Base-by-base conservation (phyloP, 73 alveolate species). In the Paramecium sonneborni region DNA sequence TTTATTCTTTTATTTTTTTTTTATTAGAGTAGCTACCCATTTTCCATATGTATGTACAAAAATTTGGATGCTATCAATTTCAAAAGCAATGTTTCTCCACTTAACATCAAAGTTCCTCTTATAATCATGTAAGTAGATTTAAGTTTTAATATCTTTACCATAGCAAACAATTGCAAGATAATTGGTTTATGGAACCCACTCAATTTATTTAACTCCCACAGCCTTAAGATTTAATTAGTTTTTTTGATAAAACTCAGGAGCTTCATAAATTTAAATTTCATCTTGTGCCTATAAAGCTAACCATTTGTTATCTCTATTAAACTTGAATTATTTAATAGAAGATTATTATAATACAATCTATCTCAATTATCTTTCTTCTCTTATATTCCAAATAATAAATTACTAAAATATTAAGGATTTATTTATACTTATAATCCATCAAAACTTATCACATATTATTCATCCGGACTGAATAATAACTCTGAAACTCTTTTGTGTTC, bases 1-100 rank as follows among this genome's bases (percentile, higher is more conserved):
- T 24, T 39, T 79, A 46, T 79, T 44, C 43, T 79, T 79, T 26
- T 38, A 41, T 15, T 44, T 79, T 14, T 44, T 79, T 79, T 79
- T 79, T 10, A 79, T 79, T 9, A 79, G 24, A n/a, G 44, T 30
- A 30, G 76, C 90, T 15, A 79, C 44, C 90, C 90, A 79, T 24
- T 34, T 79, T 8, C 90, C 90, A 43, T 39, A 44, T 0, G 69
- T 26, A 79, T 79, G 44, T 20, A 62, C 74, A 62, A 79, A 79
- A 5, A 79, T 20, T 79, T 79, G 28, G 10, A 79, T 79, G 5
- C 62, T 30, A 7, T 79, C 90, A 38, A 79, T 39, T 79, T 79
- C 90, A 24, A 23, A 46, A 5, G 41, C 32, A 30, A 79, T 79
- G 23, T 43, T 46, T 39, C 55, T 79, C 90, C 90, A 79, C 18